Evolutionary conservation across 164 flowering plant species (phyloP).

Genomic region (Umbellularia californica): DNA sequence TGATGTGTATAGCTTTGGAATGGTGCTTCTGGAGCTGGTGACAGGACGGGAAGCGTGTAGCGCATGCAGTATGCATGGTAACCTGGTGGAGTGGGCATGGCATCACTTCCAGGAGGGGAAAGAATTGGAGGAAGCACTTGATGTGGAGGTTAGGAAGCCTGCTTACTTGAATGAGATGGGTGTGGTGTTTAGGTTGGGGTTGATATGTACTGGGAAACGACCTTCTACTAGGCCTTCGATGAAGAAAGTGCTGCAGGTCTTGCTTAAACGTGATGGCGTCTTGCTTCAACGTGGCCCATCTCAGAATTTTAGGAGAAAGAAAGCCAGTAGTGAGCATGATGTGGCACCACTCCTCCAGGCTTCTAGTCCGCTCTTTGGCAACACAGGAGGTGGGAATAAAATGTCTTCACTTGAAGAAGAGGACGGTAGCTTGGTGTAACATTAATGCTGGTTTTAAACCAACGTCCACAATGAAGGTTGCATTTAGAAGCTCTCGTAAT

Average conservation of each 20-base stretch:
- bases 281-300: constrained; percentile 22
- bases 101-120: constrained; percentile 31
- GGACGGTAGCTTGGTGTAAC: too few species aligned
- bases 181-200: constrained; percentile 49
- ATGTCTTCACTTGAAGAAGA: neutral
- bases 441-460: too few species aligned
- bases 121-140: constrained; percentile 34
- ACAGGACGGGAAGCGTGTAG: constrained; percentile 53
- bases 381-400: neutral
- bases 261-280: constrained; percentile 30
- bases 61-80: constrained; percentile 39
- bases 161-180: constrained; percentile 44
- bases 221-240: constrained; percentile 63
- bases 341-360: constrained; percentile 42
- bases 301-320: constrained; percentile 12
- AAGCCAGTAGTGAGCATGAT: constrained; percentile 18
- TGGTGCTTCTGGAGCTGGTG: constrained; percentile 62
- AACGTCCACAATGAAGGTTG: too few species aligned
- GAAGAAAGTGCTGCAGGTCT: constrained; percentile 52
- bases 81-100: constrained; percentile 67
- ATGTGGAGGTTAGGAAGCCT: constrained; percentile 39
- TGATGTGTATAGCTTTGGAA: constrained; percentile 80
- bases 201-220: constrained; percentile 40
- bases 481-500: too few species aligned
- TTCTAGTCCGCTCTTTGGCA: constrained; percentile 7